These are phyloP conservation scores for Piloderma croceum DNA, from an alignment of 768 basidiomycete genomes.

Conservation along the genomic window DNA sequence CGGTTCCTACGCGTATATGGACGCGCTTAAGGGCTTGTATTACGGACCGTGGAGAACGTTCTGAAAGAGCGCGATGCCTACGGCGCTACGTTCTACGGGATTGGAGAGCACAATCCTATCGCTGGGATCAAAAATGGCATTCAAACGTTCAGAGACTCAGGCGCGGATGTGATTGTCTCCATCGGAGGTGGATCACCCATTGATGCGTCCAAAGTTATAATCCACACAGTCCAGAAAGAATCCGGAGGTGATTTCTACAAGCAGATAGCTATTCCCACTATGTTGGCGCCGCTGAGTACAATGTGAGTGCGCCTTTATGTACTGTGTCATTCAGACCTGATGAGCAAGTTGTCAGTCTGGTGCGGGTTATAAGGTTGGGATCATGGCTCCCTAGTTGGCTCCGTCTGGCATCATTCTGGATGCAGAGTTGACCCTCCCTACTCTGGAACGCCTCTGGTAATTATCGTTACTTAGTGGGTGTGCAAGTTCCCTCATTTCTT, in stretches of 20 bases:
- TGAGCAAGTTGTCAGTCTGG: conserved; percentile 71
- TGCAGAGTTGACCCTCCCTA: conserved; percentile 64
- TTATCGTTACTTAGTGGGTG: no score
- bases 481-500: no score
- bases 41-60: conserved; percentile 67
- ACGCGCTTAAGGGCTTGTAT: conserved; percentile 60
- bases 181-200: conserved; percentile 80
- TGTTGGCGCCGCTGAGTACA: conserved; percentile 77
- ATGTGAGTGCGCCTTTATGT: no score
- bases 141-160: conserved; percentile 46
- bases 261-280: conserved; percentile 81
- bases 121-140: conserved; percentile 57
- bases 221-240: conserved; percentile 57
- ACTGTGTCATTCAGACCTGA: no score
- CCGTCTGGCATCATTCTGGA: conserved; percentile 76
- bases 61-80: conserved; percentile 54
- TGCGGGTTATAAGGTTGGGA: conserved; percentile 56
- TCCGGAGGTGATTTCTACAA: conserved; percentile 44
- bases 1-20: conserved; percentile 64
- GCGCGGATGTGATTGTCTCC: conserved; percentile 64
- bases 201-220: conserved; percentile 70
- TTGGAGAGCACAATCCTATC: conserved; percentile 68
- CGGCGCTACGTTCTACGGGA: conserved; percentile 65
- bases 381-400: conserved; percentile 51
- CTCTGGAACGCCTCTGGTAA: conserved; percentile 72